A percentile compares a stretch with the other conserved stretches of the same genome.
Conservation (phyloP, 139 green algal genomes). For the Chlamydomonas sphaeroides region DNA sequence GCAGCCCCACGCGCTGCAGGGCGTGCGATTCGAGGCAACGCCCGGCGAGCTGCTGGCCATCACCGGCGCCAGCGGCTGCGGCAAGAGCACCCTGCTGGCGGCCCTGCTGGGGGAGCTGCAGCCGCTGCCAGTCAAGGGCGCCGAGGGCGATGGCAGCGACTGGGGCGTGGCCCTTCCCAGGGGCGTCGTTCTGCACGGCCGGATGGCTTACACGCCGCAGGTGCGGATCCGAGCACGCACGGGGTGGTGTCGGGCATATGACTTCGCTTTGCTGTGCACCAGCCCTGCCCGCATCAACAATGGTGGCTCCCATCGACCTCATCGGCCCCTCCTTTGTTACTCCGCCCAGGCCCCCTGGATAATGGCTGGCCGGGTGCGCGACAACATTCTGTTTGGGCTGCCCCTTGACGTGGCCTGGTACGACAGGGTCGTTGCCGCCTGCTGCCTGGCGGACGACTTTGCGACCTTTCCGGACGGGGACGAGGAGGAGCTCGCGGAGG, state of each 20-base stretch:
- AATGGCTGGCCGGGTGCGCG: conserved; percentile 70
- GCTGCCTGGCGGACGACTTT: conserved; percentile 77
- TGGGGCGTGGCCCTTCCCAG: background rate
- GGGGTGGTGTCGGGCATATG: too few relatives aligned
- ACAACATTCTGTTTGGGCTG: conserved; percentile 88
- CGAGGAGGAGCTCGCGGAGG: conserved; percentile 86
- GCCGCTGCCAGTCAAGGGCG: too few relatives aligned
- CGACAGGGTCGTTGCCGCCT: conserved; percentile 62
- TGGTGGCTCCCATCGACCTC: too few relatives aligned
- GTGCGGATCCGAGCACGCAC: too few relatives aligned
- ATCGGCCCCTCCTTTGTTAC: too few relatives aligned
- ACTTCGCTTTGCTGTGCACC: too few relatives aligned
- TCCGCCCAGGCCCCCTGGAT: conserved; percentile 81
- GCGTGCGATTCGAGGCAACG: conserved; percentile 3
- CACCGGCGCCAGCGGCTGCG: conserved; percentile 41
- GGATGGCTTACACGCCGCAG: too few relatives aligned
- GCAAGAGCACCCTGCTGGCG: conserved; percentile 80
- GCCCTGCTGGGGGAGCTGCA: conserved; percentile 80
- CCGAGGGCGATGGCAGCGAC: background rate
- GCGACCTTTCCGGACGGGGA: conserved; percentile 77
- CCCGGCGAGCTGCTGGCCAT: background rate
- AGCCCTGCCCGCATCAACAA: too few relatives aligned
- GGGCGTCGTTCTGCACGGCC: background rate
- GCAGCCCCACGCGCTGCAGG: too few relatives aligned
- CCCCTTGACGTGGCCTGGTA: conserved; percentile 62